Percentiles rank a stretch among this genome's conserved stretches.
Evolutionary conservation across 1,284 basidiomycete species (phyloP).

Genomic region (Porodaedalea pini): DNA sequence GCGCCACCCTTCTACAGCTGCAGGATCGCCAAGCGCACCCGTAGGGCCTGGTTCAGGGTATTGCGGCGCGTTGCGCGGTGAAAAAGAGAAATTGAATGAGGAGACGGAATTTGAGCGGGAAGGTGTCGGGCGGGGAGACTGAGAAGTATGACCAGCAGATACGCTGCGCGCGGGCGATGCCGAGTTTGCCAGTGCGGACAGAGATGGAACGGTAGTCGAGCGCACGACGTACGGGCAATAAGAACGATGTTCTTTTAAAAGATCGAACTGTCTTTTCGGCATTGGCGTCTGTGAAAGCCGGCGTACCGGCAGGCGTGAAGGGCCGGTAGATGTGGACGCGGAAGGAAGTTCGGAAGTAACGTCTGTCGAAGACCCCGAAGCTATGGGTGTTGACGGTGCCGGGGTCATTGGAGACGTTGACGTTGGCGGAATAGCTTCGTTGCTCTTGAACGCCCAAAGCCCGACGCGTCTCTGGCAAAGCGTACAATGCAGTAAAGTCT

Average conservation of each 20-base stretch:
- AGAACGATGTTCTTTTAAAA: slow-evolving; percentile 74
- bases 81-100: slow-evolving; percentile 14
- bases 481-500: slow-evolving; percentile 55
- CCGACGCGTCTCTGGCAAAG: slow-evolving; percentile 75
- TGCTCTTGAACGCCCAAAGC: slow-evolving; percentile 61
- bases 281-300: slow-evolving; percentile 21
- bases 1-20: slow-evolving; percentile 70
- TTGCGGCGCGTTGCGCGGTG: slow-evolving; percentile 6
- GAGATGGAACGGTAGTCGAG: slow-evolving; percentile 60
- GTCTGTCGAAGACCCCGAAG: slow-evolving; percentile 22
- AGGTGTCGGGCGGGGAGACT: not conserved
- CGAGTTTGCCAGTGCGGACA: slow-evolving; percentile 36
- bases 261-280: slow-evolving; percentile 58
- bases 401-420: slow-evolving; percentile 7
- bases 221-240: slow-evolving; percentile 77
- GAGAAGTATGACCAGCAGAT: not conserved
- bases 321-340: not conserved
- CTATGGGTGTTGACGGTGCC: not conserved
- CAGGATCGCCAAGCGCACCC: slow-evolving; percentile 17
- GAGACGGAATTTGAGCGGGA: slow-evolving; percentile 9
- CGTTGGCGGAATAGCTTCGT: slow-evolving; percentile 12
- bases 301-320: slow-evolving; percentile 13
- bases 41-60: not conserved
- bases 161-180: not conserved
- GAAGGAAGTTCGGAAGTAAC: not conserved